Base-by-base conservation (phyloP, 805 yeast genomes). In the Wickerhamomyces alni region DNA sequence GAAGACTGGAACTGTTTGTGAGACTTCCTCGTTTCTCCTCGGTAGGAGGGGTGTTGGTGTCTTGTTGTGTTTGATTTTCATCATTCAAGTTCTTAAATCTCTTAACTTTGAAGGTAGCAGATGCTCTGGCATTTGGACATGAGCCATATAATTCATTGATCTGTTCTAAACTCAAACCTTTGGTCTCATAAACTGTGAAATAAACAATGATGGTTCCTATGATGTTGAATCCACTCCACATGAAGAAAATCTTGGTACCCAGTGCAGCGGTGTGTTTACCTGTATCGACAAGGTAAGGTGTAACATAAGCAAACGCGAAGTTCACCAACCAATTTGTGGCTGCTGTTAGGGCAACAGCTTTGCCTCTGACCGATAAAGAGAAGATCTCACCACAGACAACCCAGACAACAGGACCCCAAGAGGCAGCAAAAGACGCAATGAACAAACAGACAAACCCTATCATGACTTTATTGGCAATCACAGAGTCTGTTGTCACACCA, bases 361-460 rank as follows among this genome's bases (percentile, higher is more conserved):
- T 80, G 46, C 85, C 87, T 54, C 94, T 72, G 24, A 84, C 77
- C 35, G 87, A 77, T 38, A 85, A 66, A 19, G 87, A 80, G 57
- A 74, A 85, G 35, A 83, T 69, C 58, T 77, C 83, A 37, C 80
- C 79, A 21, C 75, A 71, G 21, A 75, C 61, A 17, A 78, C 93
- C 93, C 93, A 85, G 15, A 75, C 80, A 26, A 76, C 73, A 11
- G 91, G 91, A 48, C 91, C 94, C 93, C 93, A 85, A 5, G 87
- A 74, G 8, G 86, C 70, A 1, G 93, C 88, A 60, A 82, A 85
- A 38, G 80, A 75, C 3, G 87, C 84, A 52, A 85, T 84, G 52
- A 84, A 85, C 2, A 74, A 44, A 55, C 91, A 84, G 19, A 83
- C 78, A 58, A 85, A 77, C 5, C 76, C 72, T 44, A 77, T 66